phyloP scores from a whole-genome alignment of 345 rosid genomes.

The Linum trigynum region DNA sequence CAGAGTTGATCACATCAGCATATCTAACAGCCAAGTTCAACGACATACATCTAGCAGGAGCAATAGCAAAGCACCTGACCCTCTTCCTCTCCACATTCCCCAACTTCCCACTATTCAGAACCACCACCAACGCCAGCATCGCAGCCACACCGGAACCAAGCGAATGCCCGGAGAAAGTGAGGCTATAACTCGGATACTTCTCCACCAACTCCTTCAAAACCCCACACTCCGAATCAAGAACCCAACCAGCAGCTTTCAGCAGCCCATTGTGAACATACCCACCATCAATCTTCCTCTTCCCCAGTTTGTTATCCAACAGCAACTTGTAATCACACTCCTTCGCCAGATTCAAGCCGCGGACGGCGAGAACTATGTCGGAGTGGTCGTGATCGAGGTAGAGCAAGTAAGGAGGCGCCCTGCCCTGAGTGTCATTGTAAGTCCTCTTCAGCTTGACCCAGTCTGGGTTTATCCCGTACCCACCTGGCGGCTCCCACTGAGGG shows the following conservation, averaged over 20 bases:
- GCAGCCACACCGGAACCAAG: slow-evolving; percentile 94
- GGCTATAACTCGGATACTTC: slow-evolving; percentile 60
- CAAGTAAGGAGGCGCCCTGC: slow-evolving; percentile 71
- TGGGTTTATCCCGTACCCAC: slow-evolving; percentile 79
- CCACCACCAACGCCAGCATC: slow-evolving; percentile 66
- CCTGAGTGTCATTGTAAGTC: slow-evolving; percentile 66
- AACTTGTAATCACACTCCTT: slow-evolving; percentile 81
- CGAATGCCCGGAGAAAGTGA: slow-evolving; percentile 90
- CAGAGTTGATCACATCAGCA: slow-evolving; percentile 90
- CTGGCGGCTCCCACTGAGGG: slow-evolving; percentile 87
- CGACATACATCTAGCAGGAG: slow-evolving; percentile 98
- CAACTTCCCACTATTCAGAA: slow-evolving; percentile 45
- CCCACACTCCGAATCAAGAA: slow-evolving; percentile 68
- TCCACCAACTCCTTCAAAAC: slow-evolving; percentile 52
- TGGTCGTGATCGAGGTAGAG: slow-evolving; percentile 74
- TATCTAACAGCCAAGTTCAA: slow-evolving; percentile 86
- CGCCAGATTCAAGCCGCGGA: slow-evolving; percentile 81
- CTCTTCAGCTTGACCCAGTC: slow-evolving; percentile 51
- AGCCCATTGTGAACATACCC: slow-evolving; percentile 96
- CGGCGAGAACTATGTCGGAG: slow-evolving; percentile 60
- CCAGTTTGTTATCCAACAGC: slow-evolving; percentile 80
- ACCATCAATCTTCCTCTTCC: slow-evolving; percentile 68
- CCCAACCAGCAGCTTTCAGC: slow-evolving; percentile 78
- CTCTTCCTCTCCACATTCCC: slow-evolving; percentile 66
- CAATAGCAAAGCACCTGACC: slow-evolving; percentile 85